Base-by-base conservation (phyloP, 441 rosid species). In the Biscutella laevigata region DNA sequence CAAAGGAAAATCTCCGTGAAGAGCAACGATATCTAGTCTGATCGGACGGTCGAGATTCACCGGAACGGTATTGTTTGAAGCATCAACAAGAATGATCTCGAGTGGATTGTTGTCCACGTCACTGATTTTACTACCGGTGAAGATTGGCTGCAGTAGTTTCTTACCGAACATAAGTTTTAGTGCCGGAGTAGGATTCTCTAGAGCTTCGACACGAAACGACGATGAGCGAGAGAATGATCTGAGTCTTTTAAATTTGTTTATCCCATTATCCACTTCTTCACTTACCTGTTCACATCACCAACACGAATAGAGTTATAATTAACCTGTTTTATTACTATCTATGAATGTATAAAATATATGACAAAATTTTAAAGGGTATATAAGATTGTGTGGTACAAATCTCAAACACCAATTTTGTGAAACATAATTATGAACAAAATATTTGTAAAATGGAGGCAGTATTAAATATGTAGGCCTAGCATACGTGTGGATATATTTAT, bases 1-100 rank as follows among this genome's bases (percentile, higher is more conserved):
- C 0, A 72, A 27, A 12, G 84, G 80, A 52, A 90, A 90, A 53
- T 90, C 92, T 4, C 96, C 95, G 19, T 87, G 83, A 0, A 84
- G 79, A 51, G 81, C 92, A 3, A 90, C 82, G 2, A 90, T 49
- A 16, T 84, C 95, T 4, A 87, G 57, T 65, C 79, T 87, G 45
- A 90, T 53, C 4, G 83, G 67, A 30, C 61, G 64, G 48, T 79
- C 74, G 22, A 70, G 70, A 41, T 33, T 28, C 14, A 67, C 53
- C 19, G 43, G 74, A 19, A n/a, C n/a, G n/a, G n/a, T n/a, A n/a
- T 53, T 63, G 9, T 69, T 57, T 10, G 58, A 60, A 3, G n/a
- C 83, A 12, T 55, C 82, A 0, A 74, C 72, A 0, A 90, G 67
- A 20, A 57, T 36, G 48, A 87, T 66, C 67, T 77, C 82, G 28